Evolutionary conservation across 108 stramenopile genomes (phyloP).

Genomic region (Skeletonema costatum): DNA sequence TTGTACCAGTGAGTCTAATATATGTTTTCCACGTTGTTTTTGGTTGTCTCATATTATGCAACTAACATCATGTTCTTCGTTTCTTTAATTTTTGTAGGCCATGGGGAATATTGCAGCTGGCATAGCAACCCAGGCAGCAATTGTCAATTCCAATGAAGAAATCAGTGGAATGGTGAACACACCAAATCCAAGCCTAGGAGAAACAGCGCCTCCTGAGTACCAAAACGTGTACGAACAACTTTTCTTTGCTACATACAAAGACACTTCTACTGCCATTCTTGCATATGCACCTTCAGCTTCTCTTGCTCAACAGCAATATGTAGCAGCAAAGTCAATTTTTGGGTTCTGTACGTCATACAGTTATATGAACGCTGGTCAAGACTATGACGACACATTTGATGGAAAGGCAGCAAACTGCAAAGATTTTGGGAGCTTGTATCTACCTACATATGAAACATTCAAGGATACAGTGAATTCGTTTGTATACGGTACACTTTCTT

Average conservation of each 20-base stretch:
- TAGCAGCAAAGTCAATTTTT: not conserved
- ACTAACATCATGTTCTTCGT: no score
- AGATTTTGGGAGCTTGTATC: not conserved
- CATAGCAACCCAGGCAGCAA: not conserved
- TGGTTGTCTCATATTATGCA: no score
- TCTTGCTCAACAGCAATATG: not conserved
- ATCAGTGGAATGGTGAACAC: not conserved
- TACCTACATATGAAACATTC: not conserved
- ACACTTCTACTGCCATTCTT: no score
- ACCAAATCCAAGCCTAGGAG: not conserved
- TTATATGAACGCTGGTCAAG: not conserved
- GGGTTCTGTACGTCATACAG: not conserved
- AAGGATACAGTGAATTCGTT: not conserved
- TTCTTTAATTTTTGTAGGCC: no score
- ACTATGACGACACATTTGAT: not conserved
- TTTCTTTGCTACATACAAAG: not conserved
- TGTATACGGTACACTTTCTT: not conserved
- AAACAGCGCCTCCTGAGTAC: not conserved
- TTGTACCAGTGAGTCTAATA: no score
- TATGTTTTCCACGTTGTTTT: no score
- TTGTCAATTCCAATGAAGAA: not conserved
- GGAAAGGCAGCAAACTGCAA: not conserved
- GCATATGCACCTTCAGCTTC: not conserved
- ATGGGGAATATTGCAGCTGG: not conserved
- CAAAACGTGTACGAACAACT: not conserved